A percentile compares a stretch with the other conserved stretches of the same genome.
Conservation (phyloP, 1,284 basidiomycete genomes). For the Tetrapyrgos nigripes region DNA sequence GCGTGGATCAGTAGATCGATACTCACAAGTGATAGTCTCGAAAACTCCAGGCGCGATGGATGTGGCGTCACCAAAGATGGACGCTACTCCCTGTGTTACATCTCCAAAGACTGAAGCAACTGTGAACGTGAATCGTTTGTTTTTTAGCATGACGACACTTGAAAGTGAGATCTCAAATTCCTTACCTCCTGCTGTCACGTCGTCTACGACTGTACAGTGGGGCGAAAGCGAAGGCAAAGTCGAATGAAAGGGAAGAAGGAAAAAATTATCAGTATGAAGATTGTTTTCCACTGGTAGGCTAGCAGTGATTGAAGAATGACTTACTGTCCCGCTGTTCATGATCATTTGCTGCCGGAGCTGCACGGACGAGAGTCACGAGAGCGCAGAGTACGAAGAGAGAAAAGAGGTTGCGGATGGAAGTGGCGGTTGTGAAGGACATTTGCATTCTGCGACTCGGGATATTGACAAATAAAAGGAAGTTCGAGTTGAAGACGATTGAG, state of each 20-base stretch:
- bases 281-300: background rate
- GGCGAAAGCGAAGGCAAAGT: background rate
- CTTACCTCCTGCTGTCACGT: background rate
- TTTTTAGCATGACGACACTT: background rate
- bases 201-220: background rate
- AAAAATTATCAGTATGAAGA: background rate
- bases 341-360: slow-evolving; percentile 34
- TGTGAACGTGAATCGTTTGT: background rate
- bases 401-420: too few species aligned
- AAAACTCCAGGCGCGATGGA: slow-evolving; percentile 10
- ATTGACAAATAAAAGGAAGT: too few species aligned
- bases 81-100: slow-evolving; percentile 1
- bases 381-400: too few species aligned
- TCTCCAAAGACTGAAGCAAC: slow-evolving; percentile 6
- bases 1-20: background rate
- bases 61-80: slow-evolving; percentile 8
- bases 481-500: too few species aligned
- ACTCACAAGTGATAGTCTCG: slow-evolving; percentile 14
- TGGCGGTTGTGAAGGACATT: too few species aligned
- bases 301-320: background rate
- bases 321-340: slow-evolving; percentile 22
- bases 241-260: too few species aligned
- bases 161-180: background rate
- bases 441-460: too few species aligned
- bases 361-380: too few species aligned